A percentile compares a stretch with the other conserved stretches of the same genome.
phyloP scores from a whole-genome alignment of 768 basidiomycete genomes.

The Serendipita sp. region DNA sequence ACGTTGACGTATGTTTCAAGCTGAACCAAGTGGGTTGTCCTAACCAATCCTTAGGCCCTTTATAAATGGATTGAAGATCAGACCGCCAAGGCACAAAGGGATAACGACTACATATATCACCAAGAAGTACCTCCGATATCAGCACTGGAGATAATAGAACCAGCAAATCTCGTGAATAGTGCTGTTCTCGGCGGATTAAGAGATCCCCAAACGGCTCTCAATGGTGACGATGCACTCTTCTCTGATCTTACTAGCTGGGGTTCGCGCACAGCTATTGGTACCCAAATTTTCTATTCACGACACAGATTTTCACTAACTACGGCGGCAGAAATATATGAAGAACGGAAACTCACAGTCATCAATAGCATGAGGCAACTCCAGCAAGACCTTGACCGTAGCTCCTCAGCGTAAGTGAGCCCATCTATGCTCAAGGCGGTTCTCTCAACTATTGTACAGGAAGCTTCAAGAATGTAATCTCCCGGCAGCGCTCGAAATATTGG shows the following conservation, averaged over 20 bases:
- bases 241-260: conserved; percentile 69
- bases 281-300: conserved; percentile 16
- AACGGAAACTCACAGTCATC: conserved; percentile 56
- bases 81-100: conserved; percentile 55
- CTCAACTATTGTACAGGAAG: conserved; percentile 26
- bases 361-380: conserved; percentile 47
- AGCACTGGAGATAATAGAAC: conserved; percentile 45
- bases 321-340: conserved; percentile 62
- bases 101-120: conserved; percentile 94
- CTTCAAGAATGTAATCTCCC: conserved; percentile 65
- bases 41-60: conserved; percentile 41
- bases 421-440: background rate
- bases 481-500: conserved; percentile 71
- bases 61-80: conserved; percentile 46
- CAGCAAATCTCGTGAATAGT: conserved; percentile 48
- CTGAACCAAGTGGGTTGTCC: background rate
- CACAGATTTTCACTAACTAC: background rate
- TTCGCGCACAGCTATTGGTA: conserved; percentile 76
- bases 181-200: conserved; percentile 37
- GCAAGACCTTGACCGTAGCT: conserved; percentile 43
- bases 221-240: conserved; percentile 46
- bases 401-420: conserved; percentile 35
- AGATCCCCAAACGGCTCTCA: conserved; percentile 41
- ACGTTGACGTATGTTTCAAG: conserved; percentile 46
- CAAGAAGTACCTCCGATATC: conserved; percentile 63